phyloP scores from a whole-genome alignment of 2,329 filamentous ascomycete genomes.

The Calycina herbarum region DNA sequence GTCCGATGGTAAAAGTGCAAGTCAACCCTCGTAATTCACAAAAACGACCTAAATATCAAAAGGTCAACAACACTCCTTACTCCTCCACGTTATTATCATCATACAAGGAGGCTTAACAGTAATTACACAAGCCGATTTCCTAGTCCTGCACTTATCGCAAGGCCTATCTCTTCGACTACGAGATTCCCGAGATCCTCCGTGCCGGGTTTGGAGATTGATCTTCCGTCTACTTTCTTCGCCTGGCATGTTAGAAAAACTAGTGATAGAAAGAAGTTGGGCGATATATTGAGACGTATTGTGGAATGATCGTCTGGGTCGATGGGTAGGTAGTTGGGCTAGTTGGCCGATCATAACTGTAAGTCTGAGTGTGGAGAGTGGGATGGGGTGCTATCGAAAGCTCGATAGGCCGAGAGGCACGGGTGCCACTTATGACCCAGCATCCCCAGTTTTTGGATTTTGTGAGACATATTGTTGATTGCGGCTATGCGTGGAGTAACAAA shows the following conservation, averaged over 20 bases:
- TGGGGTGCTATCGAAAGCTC: neutral
- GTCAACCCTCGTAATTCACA: slow-evolving; percentile 31
- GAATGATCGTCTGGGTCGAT: neutral
- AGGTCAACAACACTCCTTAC: slow-evolving; percentile 7
- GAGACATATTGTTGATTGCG: neutral
- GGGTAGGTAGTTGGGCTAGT: slow-evolving; percentile 2
- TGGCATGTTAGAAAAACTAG: neutral
- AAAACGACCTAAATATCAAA: slow-evolving; percentile 29
- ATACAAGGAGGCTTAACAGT: slow-evolving; percentile 46
- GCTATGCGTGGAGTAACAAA: too few species aligned
- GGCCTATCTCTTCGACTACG: slow-evolving; percentile 49
- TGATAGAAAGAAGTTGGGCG: slow-evolving; percentile 8
- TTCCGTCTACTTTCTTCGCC: slow-evolving; percentile 35
- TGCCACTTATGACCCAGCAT: slow-evolving; percentile 1
- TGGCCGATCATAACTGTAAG: slow-evolving; percentile 13
- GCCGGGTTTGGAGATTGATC: slow-evolving; percentile 45
- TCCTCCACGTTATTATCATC: slow-evolving; percentile 17
- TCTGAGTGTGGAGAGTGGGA: neutral
- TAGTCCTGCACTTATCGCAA: slow-evolving; percentile 46
- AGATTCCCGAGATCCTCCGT: slow-evolving; percentile 42
- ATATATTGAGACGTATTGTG: neutral
- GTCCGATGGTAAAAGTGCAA: slow-evolving; percentile 31
- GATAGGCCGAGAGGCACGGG: neutral
- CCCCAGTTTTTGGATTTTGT: neutral
- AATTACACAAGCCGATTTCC: slow-evolving; percentile 51